Evolutionary conservation across 2,329 filamentous ascomycete genomes (phyloP), one percentile per base, ranked within the genome.

Genomic region (Diaporthe sp.): DNA sequence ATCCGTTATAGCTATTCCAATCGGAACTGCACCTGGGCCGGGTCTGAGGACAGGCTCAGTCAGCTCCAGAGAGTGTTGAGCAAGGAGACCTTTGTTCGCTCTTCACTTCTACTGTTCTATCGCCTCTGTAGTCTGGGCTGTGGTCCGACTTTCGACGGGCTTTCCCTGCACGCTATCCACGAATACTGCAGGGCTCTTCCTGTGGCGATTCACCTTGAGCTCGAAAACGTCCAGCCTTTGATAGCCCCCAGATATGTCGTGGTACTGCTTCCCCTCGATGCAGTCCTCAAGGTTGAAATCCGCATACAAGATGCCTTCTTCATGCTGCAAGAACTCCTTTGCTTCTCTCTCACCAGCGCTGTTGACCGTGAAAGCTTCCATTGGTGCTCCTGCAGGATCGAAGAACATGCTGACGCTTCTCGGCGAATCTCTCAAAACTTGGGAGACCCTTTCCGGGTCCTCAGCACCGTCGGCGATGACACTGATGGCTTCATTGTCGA

Each of bases 191-290:
- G 62, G 62, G 44, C 31, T 53, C 22, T 68, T 68, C 44, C 62
- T 31, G 31, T 68, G 62, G 8, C 62, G 62, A 37, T 68, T 68
- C 19, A 68, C 46, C 46, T 39, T 37, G 22, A 68, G 44, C 15
- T 68, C 73, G 25, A 78, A 78, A 1, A 78, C 31, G 31, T 77
- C 77, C 19, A 75, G 76, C n/a, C 77, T 67, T 25, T 78, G 76
- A 57, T 78, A 78, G 31, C 77, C 76, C n/a, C 77, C 77, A 13
- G 77, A 77, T 39, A 76, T 72, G 67, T 78, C 77, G 25, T 76
- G 58, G 34, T 55, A 60, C 49, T 75, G 76, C 37, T 76, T 78
- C 19, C 55, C 60, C 71, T 72, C 70, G 17, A 74, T 61, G 17
- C 76, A 68, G 49, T 57, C 57, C 25, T 74, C 71, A 8, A 67